Conservation (phyloP, 2,329 filamentous ascomycete species). For the Davidsoniella eucalypti region DNA sequence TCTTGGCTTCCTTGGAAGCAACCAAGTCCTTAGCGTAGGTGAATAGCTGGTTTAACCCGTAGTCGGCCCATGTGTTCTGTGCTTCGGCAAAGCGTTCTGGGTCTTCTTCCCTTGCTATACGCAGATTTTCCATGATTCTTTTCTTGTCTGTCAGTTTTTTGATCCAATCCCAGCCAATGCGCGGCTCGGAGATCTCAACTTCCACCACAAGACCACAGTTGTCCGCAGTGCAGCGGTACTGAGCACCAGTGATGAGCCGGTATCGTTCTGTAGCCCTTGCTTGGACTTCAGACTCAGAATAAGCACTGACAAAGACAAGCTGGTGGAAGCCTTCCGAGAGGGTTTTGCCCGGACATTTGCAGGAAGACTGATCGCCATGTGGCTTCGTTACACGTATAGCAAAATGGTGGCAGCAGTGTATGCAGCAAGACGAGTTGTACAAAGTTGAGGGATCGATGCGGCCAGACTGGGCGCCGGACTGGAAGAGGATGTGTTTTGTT, state of each 20-base stretch:
- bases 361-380: conserved; percentile 9
- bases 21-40: conserved; percentile 36
- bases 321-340: conserved; percentile 12
- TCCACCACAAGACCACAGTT: conserved; percentile 11
- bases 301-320: conserved; percentile 7
- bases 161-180: conserved; percentile 28
- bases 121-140: conserved; percentile 26
- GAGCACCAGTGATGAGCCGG: conserved; percentile 12
- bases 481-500: conserved; percentile 11
- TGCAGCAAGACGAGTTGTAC: conserved; percentile 10
- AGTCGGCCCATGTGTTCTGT: conserved; percentile 23
- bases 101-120: conserved; percentile 26
- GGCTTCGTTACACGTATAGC: conserved; percentile 3
- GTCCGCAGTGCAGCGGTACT: conserved; percentile 11
- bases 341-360: conserved; percentile 9
- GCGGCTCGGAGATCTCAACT: conserved; percentile 33
- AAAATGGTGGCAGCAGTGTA: conserved; percentile 13
- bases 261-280: conserved; percentile 7
- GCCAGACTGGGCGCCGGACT: conserved; percentile 10
- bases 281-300: conserved; percentile 6
- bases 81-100: conserved; percentile 31
- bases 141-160: conserved; percentile 28
- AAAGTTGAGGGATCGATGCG: background rate
- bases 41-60: conserved; percentile 30
- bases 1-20: conserved; percentile 23